phyloP scores from a whole-genome alignment of 257 asterid genomes.

The Jacaranda mimosifolia region DNA sequence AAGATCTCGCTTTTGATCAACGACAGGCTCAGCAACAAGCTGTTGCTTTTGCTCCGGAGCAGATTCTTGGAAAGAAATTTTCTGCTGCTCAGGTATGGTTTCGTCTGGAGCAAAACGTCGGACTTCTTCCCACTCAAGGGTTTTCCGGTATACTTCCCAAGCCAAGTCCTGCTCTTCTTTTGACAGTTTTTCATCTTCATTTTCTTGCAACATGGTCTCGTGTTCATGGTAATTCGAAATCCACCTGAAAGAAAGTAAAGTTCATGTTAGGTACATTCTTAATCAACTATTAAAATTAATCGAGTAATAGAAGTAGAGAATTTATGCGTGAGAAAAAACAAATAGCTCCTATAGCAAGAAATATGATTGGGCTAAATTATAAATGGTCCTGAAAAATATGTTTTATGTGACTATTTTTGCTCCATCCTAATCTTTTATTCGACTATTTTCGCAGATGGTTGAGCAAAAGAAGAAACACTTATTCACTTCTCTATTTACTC shows the following conservation, averaged over 20 bases:
- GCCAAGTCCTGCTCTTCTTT: constrained; percentile 98
- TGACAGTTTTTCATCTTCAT: constrained; percentile 95
- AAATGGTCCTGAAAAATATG: too few relatives aligned
- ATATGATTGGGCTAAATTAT: too few relatives aligned
- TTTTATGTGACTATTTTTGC: too few relatives aligned
- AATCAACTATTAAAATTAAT: neutral
- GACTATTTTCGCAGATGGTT: too few relatives aligned
- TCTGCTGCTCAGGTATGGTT: constrained; percentile 51
- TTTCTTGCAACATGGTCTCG: constrained; percentile 91
- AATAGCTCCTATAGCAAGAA: too few relatives aligned
- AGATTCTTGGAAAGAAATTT: constrained; percentile 31
- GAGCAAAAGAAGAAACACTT: too few relatives aligned
- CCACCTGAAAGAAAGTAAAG: constrained; percentile 62
- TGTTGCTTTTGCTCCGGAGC: constrained; percentile 42
- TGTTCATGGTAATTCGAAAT: constrained; percentile 95
- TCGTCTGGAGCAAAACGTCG: constrained; percentile 64
- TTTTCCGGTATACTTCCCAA: constrained; percentile 89
- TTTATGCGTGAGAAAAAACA: too few relatives aligned
- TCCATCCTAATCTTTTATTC: too few relatives aligned
- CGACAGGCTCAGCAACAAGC: constrained; percentile 30
- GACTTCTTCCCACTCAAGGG: constrained; percentile 87
- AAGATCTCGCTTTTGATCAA: constrained; percentile 37
- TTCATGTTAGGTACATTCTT: neutral
- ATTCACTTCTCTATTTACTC: too few relatives aligned
- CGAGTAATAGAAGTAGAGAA: too few relatives aligned